phyloP scores from a whole-genome alignment of 2,329 filamentous ascomycete genomes.

The Hymenoscyphus occultus region DNA sequence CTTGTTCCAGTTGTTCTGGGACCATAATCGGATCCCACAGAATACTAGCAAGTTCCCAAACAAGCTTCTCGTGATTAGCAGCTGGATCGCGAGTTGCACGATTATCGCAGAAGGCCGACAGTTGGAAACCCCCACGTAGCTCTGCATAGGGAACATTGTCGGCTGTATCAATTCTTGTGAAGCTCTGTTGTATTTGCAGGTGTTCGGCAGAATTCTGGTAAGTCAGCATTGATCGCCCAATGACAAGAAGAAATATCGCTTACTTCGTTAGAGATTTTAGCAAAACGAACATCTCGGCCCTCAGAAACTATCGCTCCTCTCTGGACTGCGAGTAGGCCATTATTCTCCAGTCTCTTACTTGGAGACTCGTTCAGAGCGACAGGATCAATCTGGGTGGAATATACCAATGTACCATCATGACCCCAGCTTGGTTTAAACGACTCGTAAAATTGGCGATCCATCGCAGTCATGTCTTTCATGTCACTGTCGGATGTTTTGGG shows the following conservation, averaged over 20 bases:
- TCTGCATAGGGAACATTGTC: conserved; percentile 60
- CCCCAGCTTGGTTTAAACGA: conserved; percentile 79
- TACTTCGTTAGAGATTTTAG: conserved; percentile 58
- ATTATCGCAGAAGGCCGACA: conserved; percentile 48
- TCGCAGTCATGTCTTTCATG: conserved; percentile 56
- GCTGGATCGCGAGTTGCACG: conserved; percentile 42
- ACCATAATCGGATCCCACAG: conserved; percentile 72
- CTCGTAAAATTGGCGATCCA: conserved; percentile 66
- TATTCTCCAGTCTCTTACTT: conserved; percentile 33
- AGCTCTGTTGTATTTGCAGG: conserved; percentile 52
- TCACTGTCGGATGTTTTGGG: conserved; percentile 65
- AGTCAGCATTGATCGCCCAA: conserved; percentile 22
- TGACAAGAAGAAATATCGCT: conserved; percentile 19
- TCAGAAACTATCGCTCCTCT: conserved; percentile 61
- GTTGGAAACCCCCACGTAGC: conserved; percentile 45
- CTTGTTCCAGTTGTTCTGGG: conserved; percentile 40
- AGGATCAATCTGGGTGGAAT: conserved; percentile 48
- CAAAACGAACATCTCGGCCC: conserved; percentile 61
- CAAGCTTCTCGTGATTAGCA: conserved; percentile 62
- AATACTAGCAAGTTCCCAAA: conserved; percentile 84
- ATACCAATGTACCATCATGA: conserved; percentile 68
- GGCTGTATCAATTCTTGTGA: conserved; percentile 52
- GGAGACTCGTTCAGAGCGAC: conserved; percentile 33
- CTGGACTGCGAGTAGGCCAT: conserved; percentile 51
- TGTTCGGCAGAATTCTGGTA: conserved; percentile 53